Evolutionary conservation across 2,329 filamentous ascomycete species (phyloP).

Genomic region (Epichloe sylvatica): DNA sequence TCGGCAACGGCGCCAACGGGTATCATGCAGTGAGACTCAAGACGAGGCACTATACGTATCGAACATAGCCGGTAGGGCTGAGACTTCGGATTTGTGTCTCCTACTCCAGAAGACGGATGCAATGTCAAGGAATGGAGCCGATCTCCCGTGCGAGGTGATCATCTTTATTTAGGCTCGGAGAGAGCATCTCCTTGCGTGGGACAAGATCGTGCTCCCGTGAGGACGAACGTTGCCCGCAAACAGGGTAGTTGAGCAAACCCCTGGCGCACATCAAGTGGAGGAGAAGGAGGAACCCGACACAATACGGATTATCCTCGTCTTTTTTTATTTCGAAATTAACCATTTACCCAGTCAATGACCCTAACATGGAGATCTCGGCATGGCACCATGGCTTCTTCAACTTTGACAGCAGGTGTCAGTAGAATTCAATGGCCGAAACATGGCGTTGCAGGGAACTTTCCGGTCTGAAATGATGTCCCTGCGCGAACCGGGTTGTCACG

Average conservation of each 20-base stretch:
- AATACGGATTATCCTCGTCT: background rate
- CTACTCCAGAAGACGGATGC: background rate
- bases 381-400: too few relatives aligned
- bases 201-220: conserved; percentile 5
- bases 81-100: conserved; percentile 5
- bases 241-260: background rate
- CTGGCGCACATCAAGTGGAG: background rate
- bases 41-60: conserved; percentile 5
- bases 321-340: too few relatives aligned
- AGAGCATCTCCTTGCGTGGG: conserved; percentile 2
- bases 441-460: background rate
- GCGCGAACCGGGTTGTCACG: background rate
- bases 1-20: conserved; percentile 5
- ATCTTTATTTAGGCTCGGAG: conserved; percentile 1
- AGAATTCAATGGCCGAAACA: background rate
- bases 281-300: background rate
- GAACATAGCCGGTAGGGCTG: conserved; percentile 8
- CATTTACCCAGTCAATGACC: too few relatives aligned
- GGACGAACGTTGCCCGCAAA: background rate
- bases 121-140: conserved; percentile 1
- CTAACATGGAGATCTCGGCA: too few relatives aligned
- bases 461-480: background rate
- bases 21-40: conserved; percentile 8
- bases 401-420: background rate
- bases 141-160: conserved; percentile 7